Percentiles rank a stretch among this genome's conserved stretches.
These are phyloP conservation scores for Torulaspora pretoriensis DNA, from an alignment of 1,139 yeast species.

Conservation along the genomic window DNA sequence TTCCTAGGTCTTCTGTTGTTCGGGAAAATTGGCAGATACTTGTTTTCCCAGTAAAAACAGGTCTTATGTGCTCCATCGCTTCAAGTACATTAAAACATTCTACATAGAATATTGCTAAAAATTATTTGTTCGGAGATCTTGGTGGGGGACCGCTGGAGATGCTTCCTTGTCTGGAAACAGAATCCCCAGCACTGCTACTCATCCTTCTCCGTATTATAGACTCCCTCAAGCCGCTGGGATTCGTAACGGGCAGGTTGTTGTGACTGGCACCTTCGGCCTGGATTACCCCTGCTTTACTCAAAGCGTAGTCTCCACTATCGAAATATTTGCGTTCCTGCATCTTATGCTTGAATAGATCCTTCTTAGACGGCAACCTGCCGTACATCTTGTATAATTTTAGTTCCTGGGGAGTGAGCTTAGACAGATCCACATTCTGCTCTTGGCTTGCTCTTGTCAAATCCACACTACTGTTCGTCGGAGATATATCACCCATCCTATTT, in stretches of 20 bases:
- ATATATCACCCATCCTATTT: slow-evolving; percentile 21
- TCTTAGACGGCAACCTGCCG: slow-evolving; percentile 84
- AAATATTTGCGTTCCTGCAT: slow-evolving; percentile 87
- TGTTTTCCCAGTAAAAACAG: slow-evolving; percentile 10
- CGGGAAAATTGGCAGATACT: slow-evolving; percentile 64
- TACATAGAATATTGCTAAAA: not conserved
- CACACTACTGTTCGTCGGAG: slow-evolving; percentile 31
- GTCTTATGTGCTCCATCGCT: not conserved
- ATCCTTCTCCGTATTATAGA: slow-evolving; percentile 36
- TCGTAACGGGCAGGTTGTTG: slow-evolving; percentile 35
- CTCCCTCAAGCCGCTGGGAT: slow-evolving; percentile 35
- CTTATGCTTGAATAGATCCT: slow-evolving; percentile 75
- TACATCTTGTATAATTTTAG: slow-evolving; percentile 69
- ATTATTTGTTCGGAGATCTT: slow-evolving; percentile 32
- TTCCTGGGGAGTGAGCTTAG: slow-evolving; percentile 64
- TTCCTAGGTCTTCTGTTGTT: slow-evolving; percentile 66
- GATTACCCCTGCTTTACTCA: slow-evolving; percentile 57
- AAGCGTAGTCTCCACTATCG: slow-evolving; percentile 96
- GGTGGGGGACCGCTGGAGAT: slow-evolving; percentile 38
- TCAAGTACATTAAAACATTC: not conserved
- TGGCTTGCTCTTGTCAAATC: slow-evolving; percentile 21
- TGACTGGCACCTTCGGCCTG: slow-evolving; percentile 29
- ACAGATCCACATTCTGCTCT: slow-evolving; percentile 43
- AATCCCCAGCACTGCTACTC: slow-evolving; percentile 35
- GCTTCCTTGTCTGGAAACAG: slow-evolving; percentile 34